Evolutionary conservation across 164 flowering plant species (phyloP).

Genomic region (Aristolochia fimbriata): DNA sequence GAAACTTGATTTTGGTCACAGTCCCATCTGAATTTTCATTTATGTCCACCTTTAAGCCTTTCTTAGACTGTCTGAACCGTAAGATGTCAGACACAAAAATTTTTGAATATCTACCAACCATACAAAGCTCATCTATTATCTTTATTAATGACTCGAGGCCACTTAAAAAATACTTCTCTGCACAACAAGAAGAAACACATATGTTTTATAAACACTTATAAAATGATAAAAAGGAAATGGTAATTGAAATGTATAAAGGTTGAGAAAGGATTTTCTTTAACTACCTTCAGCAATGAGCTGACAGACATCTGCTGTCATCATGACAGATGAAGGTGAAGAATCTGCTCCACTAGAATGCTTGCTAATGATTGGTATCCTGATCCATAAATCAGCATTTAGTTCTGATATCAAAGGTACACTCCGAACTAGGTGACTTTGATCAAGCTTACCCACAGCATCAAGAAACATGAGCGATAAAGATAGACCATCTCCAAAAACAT

Average conservation of each 20-base stretch:
- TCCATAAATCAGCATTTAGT: conserved; percentile 64
- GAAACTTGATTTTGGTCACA: conserved; percentile 28
- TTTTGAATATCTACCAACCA: conserved; percentile 36
- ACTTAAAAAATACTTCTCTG: conserved; percentile 32
- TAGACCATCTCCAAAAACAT: conserved; percentile 61
- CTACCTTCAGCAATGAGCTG: conserved; percentile 62
- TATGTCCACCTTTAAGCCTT: conserved; percentile 15
- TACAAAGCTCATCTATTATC: conserved; percentile 39
- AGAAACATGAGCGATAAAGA: conserved; percentile 32
- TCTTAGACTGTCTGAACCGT: conserved; percentile 47
- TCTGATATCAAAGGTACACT: conserved; percentile 30
- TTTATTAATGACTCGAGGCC: conserved; percentile 46
- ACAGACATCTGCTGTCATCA: conserved; percentile 37
- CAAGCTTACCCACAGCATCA: conserved; percentile 21
- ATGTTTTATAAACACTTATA: not conserved
- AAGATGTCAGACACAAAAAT: conserved; percentile 46
- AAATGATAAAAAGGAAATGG: not conserved
- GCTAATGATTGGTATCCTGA: conserved; percentile 52
- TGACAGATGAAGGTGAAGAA: conserved; percentile 31
- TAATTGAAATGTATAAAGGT: not conserved
- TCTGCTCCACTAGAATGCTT: conserved; percentile 11
- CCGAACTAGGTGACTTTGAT: conserved; percentile 8
- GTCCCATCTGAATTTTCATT: conserved; percentile 18
- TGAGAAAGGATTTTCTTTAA: not conserved
- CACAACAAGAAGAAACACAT: conserved; percentile 1